phyloP scores from a whole-genome alignment of 257 asterid species.

The Nicotiana tabacum region DNA sequence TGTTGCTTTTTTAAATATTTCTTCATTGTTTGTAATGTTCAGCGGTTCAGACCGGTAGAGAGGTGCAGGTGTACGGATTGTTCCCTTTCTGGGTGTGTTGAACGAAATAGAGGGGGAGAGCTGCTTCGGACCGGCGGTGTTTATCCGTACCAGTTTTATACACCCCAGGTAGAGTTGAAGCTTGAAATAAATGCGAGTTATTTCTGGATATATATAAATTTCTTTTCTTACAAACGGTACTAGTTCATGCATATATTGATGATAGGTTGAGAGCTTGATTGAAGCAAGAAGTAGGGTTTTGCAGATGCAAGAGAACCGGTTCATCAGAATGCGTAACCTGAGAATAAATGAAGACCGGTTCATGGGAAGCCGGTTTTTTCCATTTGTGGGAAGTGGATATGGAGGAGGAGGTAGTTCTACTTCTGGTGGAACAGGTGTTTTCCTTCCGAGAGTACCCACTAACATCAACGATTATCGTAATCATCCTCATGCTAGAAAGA shows the following conservation, averaged over 20 bases:
- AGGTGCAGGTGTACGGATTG: background rate
- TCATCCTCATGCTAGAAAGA: background rate
- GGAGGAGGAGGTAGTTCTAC: background rate
- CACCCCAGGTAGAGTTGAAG: background rate
- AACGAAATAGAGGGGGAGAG: background rate
- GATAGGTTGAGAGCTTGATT: constrained; percentile 14
- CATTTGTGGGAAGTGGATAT: background rate
- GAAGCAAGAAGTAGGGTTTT: constrained; percentile 9
- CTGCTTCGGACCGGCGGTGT: background rate
- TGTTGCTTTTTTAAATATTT: background rate
- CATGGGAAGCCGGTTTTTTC: background rate
- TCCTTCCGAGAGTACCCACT: constrained; percentile 20
- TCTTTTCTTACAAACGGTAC: too few relatives aligned
- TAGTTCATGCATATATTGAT: background rate
- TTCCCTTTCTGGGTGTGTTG: background rate
- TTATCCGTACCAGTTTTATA: background rate
- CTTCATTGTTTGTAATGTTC: background rate
- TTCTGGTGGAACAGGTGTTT: constrained; percentile 30
- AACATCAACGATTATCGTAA: background rate
- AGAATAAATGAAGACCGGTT: background rate
- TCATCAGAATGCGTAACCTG: constrained; percentile 14
- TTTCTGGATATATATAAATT: background rate
- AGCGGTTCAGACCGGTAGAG: background rate
- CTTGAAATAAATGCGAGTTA: background rate
- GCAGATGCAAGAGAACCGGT: constrained; percentile 15